Evolutionary conservation across 2,329 filamentous ascomycete species (phyloP), one percentile per base, ranked within the genome.

Genomic region (Aspergillus oerlinghausenensis): DNA sequence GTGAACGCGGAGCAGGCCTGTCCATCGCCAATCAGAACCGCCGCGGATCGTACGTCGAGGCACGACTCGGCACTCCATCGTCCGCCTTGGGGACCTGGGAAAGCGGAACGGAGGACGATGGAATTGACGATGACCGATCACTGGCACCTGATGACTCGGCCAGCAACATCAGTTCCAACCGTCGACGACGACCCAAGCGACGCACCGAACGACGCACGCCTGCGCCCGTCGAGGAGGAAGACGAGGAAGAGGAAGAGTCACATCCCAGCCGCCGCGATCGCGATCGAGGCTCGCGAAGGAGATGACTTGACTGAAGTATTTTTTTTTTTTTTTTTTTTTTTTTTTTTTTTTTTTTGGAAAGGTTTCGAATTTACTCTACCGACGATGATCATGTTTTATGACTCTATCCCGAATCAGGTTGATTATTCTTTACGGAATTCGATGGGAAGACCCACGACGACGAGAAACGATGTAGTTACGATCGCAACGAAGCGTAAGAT

Each of bases 1-100:
- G 92, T 5, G 89, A 94, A 70, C 88, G 93, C 43, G 87, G 88
- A 14, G 90, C 91, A 0, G 92, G 90, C 1, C 79, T 97, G 4
- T 83, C 77, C 0, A 70, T 77, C 23, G 77, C 78, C 17, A 77
- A 71, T 47, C 76, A 79, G 62, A 71, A 73, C 50, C 73, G 78
- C 4, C 71, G 77, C 32, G 77, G 76, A 21, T 71, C 70, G 2
- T 65, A 67, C 58, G 71, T 77, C 28, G 73, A 77, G 62, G 73
- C 75, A 3, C 70, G 75, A 28, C 60, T 77, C 42, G 75, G 74
- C 29, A 79, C 77, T 1, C 74, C 74, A 0, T 74, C 74, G 1
- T 75, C 72, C 25, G 67, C 65, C 0, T 63, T 64, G 7, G 66
- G 67, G 1, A 60, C 66, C 5, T 76, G 72, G 70, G 76, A 78